These are phyloP conservation scores for Phytophthora citrophthora DNA, from an alignment of 352 stramenopile genomes.

Conservation along the genomic window DNA sequence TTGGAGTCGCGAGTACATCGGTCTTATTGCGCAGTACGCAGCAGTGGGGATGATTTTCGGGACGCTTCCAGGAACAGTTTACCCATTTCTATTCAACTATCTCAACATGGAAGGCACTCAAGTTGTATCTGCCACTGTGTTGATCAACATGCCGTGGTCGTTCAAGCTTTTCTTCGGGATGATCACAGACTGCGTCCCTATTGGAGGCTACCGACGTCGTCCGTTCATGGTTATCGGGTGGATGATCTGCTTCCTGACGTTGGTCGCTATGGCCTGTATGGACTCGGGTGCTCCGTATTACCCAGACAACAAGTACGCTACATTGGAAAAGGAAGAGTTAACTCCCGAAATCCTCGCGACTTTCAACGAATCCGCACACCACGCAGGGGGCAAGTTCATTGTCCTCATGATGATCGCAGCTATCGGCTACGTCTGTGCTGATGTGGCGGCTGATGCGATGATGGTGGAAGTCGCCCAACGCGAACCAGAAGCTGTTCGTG, in stretches of 20 bases:
- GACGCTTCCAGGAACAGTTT: slow-evolving; percentile 46
- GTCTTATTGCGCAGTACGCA: slow-evolving; percentile 48
- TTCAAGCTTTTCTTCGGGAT: slow-evolving; percentile 65
- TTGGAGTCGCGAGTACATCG: slow-evolving; percentile 46
- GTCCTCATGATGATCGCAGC: slow-evolving; percentile 53
- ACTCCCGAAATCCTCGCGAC: slow-evolving; percentile 30
- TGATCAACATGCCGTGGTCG: slow-evolving; percentile 56
- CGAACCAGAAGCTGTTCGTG: slow-evolving; percentile 36
- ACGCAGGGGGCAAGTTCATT: slow-evolving; percentile 45
- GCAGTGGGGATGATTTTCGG: slow-evolving; percentile 49
- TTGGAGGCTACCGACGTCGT: slow-evolving; percentile 55
- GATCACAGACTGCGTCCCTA: slow-evolving; percentile 53
- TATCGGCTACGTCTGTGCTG: slow-evolving; percentile 48
- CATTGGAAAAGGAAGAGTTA: slow-evolving; percentile 24
- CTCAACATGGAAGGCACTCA: slow-evolving; percentile 53
- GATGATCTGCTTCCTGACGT: slow-evolving; percentile 41
- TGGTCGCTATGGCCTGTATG: slow-evolving; percentile 48
- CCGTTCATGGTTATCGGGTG: slow-evolving; percentile 65
- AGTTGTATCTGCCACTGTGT: slow-evolving; percentile 39
- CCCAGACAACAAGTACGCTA: slow-evolving; percentile 28
- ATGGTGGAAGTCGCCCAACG: slow-evolving; percentile 49
- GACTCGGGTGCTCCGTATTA: slow-evolving; percentile 54
- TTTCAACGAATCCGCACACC: slow-evolving; percentile 37
- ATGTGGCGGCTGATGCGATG: slow-evolving; percentile 45
- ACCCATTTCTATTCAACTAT: slow-evolving; percentile 55